phyloP scores from a whole-genome alignment of 768 basidiomycete genomes.

The Phlegmacium glaucopus region DNA sequence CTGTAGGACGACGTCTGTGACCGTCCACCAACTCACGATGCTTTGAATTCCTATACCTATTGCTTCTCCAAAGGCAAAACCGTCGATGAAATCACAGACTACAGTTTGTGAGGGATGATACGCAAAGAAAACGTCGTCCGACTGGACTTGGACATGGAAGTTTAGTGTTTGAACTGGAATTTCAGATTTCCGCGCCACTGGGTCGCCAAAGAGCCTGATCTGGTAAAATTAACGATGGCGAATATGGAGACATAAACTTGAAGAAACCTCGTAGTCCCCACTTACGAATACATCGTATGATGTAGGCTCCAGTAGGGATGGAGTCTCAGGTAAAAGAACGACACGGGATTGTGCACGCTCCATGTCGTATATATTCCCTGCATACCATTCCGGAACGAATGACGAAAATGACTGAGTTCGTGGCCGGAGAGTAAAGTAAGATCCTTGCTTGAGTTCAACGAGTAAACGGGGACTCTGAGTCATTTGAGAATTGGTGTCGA shows the following conservation, averaged over 20 bases:
- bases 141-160: constrained; percentile 43
- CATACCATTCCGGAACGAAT: constrained; percentile 57
- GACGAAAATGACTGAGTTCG: constrained; percentile 13
- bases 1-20: constrained; percentile 23
- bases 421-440: constrained; percentile 73
- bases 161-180: constrained; percentile 56
- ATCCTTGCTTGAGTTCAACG: constrained; percentile 64
- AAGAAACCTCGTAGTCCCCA: constrained; percentile 75
- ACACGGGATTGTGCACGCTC: constrained; percentile 46
- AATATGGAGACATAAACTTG: neutral
- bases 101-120: constrained; percentile 52
- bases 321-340: constrained; percentile 46
- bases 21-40: constrained; percentile 53
- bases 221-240: constrained; percentile 22
- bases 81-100: constrained; percentile 67
- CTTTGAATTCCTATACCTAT: constrained; percentile 64
- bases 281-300: constrained; percentile 71
- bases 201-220: constrained; percentile 86
- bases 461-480: constrained; percentile 41
- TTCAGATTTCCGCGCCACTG: constrained; percentile 35
- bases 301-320: constrained; percentile 39
- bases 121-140: constrained; percentile 23
- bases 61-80: constrained; percentile 69
- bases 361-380: constrained; percentile 84
- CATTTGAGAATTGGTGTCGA: constrained; percentile 21